Base-by-base conservation (phyloP, 1,284 basidiomycete species). In the Cerrena zonata region DNA sequence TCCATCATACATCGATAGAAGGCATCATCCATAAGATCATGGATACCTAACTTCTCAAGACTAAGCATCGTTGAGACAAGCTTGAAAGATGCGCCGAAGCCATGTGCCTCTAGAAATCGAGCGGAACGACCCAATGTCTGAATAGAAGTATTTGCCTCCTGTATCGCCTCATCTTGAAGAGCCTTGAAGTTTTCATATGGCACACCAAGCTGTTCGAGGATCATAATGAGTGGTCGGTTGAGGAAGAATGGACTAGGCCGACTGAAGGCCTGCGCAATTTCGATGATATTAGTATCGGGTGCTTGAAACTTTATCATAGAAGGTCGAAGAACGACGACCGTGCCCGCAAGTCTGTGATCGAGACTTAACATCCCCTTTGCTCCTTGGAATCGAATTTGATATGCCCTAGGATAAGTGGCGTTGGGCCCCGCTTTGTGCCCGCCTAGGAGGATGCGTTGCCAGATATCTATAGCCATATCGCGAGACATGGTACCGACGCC, bases 401-500 rank as follows among this genome's bases (percentile, higher is more conserved):
- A 47, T 3, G 48, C 66, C 25, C 18, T 25, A 12, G 50, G 55
- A 30, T 19, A 50, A 12, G 12, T 23, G 21, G 18, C 4, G 18
- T 22, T 30, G 5, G 50, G 43, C 19, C 36, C 38, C 23, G 45
- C 23, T 38, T 46, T 7, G 23, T 37, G 11, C 22, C 22, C 34
- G 12, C 34, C 5, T 5, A 66, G 58, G 47, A 77, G 77, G 12
- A 84, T 61, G 3, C 67, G 69, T 7, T 54, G 51, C 75, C 79
- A 87, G 43, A 91, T 82, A 52, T 62, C 59, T 45, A 77, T 59
- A 0, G 73, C 77, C 5, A 90, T 69, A 12, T 67, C 68, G 18
- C 65, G 66, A 0, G 86, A 86, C 50, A 91, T 85, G 2, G 82
- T 87, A 0, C 89, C 89, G 19, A 82, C 74, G 23, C 89, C 88